Conservation (phyloP, 495 filamentous ascomycete species). For the Penicillium ucsense region DNA sequence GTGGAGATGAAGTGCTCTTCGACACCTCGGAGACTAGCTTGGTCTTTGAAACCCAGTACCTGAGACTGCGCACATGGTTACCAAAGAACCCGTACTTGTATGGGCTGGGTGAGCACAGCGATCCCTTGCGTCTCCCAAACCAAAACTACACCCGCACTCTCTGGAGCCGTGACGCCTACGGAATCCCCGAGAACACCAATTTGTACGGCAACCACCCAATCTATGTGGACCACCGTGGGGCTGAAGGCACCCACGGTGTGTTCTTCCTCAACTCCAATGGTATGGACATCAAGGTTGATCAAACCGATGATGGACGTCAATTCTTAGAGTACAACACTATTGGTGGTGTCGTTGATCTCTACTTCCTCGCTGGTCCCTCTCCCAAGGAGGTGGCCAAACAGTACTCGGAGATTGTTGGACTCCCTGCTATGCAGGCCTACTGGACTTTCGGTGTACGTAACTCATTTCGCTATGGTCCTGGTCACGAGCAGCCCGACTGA, state of each 20-base stretch:
- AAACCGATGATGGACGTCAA: conserved; percentile 48
- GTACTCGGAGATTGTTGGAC: conserved; percentile 61
- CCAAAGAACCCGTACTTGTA: conserved; percentile 63
- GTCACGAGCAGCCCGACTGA: background rate
- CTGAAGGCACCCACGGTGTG: conserved; percentile 65
- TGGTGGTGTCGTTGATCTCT: conserved; percentile 75
- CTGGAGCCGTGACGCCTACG: conserved; percentile 70
- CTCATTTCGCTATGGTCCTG: background rate
- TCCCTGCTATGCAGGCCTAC: conserved; percentile 73
- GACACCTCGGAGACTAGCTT: conserved; percentile 60
- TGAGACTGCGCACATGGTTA: conserved; percentile 59
- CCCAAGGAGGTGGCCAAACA: conserved; percentile 64
- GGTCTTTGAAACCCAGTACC: conserved; percentile 72
- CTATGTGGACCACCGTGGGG: conserved; percentile 68
- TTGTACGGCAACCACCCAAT: conserved; percentile 78
- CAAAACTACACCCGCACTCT: conserved; percentile 70
- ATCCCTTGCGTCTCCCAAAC: conserved; percentile 60
- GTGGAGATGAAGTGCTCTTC: conserved; percentile 64
- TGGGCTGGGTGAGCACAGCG: conserved; percentile 72
- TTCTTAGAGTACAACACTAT: conserved; percentile 80
- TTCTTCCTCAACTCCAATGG: conserved; percentile 77
- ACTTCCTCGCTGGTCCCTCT: conserved; percentile 67
- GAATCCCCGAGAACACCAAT: conserved; percentile 57
- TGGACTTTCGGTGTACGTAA: conserved; percentile 60
- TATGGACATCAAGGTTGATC: conserved; percentile 79